Conservation (phyloP, 495 filamentous ascomycete genomes). For the Lasiosphaeria miniovina region DNA sequence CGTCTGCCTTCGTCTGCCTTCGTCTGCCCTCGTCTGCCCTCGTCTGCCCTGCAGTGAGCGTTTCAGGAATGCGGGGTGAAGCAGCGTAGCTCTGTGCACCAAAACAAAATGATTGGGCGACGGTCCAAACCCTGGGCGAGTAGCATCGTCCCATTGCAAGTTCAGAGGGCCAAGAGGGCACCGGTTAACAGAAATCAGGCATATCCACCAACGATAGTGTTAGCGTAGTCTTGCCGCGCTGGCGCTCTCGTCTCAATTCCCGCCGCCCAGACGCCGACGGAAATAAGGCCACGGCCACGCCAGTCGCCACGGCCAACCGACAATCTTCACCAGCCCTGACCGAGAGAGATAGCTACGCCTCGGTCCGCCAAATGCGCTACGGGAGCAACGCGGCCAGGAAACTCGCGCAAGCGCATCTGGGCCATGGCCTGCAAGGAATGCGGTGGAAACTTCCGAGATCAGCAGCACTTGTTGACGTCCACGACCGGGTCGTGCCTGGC, state of each 20-base stretch:
- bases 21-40: too few relatives aligned
- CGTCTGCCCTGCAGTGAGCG: too few relatives aligned
- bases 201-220: neutral
- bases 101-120: too few relatives aligned
- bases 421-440: neutral
- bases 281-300: neutral
- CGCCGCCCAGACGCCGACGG: neutral
- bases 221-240: neutral
- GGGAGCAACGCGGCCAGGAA: neutral
- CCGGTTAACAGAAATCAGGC: neutral
- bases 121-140: neutral
- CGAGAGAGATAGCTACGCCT: too few relatives aligned
- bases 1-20: too few relatives aligned
- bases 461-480: neutral
- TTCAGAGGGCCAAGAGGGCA: neutral
- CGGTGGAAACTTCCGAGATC: neutral
- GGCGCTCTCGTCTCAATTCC: neutral
- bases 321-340: too few relatives aligned
- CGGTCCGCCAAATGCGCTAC: neutral
- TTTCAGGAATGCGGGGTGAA: too few relatives aligned
- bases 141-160: neutral
- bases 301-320: too few relatives aligned
- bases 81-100: too few relatives aligned
- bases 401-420: neutral
- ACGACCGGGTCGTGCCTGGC: neutral